Conservation (phyloP, 2,329 filamentous ascomycete species). For the Lachnellula willkommii region DNA sequence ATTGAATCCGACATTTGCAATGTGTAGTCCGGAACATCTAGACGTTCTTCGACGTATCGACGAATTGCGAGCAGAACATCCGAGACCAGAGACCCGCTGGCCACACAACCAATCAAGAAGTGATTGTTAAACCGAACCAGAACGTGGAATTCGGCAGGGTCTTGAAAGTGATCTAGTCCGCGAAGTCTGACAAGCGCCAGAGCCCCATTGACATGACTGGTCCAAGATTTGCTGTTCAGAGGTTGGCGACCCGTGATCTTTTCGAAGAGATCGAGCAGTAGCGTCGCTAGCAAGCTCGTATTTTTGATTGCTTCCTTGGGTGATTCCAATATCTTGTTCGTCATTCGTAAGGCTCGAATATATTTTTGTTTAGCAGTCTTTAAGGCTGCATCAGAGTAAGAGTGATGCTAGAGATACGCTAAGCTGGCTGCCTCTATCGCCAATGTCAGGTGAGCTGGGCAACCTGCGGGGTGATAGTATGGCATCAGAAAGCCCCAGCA, state of each 20-base stretch:
- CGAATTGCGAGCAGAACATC: slow-evolving; percentile 1
- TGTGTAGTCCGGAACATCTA: neutral
- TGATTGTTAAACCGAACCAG: neutral
- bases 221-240: slow-evolving; percentile 5
- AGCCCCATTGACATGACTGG: slow-evolving; percentile 15
- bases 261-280: slow-evolving; percentile 10
- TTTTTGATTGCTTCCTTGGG: slow-evolving; percentile 1
- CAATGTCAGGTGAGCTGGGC: slow-evolving; percentile 4
- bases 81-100: neutral
- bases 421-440: slow-evolving; percentile 18
- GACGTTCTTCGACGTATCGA: neutral
- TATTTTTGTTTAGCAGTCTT: slow-evolving; percentile 7
- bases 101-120: neutral
- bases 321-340: slow-evolving; percentile 1
- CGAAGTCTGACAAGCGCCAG: slow-evolving; percentile 16
- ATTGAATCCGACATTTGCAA: slow-evolving; percentile 7
- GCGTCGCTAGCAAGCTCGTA: slow-evolving; percentile 8
- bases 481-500: slow-evolving; percentile 10
- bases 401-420: slow-evolving; percentile 12
- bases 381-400: slow-evolving; percentile 6
- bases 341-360: slow-evolving; percentile 6
- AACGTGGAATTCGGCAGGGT: neutral
- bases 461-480: slow-evolving; percentile 3
- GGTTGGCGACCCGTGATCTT: neutral
- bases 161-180: slow-evolving; percentile 5